These are phyloP conservation scores for Piper longum DNA, from an alignment of 164 flowering plant species.

Conservation along the genomic window DNA sequence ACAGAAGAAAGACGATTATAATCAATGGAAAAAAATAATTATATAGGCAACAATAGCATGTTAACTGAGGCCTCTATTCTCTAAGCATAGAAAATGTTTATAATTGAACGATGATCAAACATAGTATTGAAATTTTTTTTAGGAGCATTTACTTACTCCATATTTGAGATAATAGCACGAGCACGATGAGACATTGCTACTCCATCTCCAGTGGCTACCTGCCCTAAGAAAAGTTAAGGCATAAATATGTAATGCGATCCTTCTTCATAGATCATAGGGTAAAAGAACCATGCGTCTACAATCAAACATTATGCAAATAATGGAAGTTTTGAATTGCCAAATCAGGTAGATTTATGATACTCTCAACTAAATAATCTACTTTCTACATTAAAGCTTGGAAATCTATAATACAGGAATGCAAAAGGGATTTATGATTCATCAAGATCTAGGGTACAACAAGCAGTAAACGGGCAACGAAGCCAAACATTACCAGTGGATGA, in stretches of 20 bases:
- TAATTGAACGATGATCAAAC: background rate
- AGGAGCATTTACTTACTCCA: constrained; percentile 60
- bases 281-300: too few relatives aligned
- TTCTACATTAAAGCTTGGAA: too few relatives aligned
- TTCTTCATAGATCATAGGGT: background rate
- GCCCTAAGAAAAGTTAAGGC: constrained; percentile 2
- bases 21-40: too few relatives aligned
- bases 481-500: constrained; percentile 1
- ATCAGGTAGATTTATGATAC: too few relatives aligned
- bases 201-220: constrained; percentile 99
- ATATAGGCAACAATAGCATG: background rate
- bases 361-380: too few relatives aligned
- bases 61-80: background rate
- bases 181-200: constrained; percentile 98
- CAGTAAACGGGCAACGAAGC: background rate
- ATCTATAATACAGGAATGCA: too few relatives aligned
- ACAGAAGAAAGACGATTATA: background rate
- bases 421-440: too few relatives aligned
- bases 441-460: background rate
- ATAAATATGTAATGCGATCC: background rate
- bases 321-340: too few relatives aligned
- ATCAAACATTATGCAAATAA: too few relatives aligned
- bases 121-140: background rate
- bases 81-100: background rate
- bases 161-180: constrained; percentile 86